phyloP scores from a whole-genome alignment of 805 yeast species.

The Suhomyces sp. region DNA sequence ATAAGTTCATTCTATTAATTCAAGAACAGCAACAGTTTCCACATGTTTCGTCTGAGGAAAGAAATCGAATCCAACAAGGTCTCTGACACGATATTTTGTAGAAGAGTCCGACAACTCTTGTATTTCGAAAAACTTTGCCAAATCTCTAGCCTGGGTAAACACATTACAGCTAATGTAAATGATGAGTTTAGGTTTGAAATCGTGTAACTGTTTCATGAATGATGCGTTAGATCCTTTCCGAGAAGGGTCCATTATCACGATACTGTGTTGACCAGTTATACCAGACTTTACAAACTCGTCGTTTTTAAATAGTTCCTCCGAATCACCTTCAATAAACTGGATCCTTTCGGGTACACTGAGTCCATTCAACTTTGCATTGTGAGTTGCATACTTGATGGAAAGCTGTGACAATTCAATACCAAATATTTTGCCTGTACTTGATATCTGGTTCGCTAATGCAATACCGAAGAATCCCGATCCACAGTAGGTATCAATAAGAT shows the following conservation, averaged over 20 bases:
- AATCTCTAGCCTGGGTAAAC: constrained; percentile 45
- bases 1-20: constrained; percentile 12
- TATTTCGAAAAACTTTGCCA: constrained; percentile 26
- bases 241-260: constrained; percentile 46
- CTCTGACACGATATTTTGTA: constrained; percentile 14
- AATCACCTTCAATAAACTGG: constrained; percentile 36
- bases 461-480: constrained; percentile 48
- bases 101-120: constrained; percentile 9
- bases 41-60: constrained; percentile 60
- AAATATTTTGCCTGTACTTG: constrained; percentile 32
- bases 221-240: constrained; percentile 38
- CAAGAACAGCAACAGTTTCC: constrained; percentile 51
- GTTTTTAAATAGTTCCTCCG: constrained; percentile 34
- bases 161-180: constrained; percentile 46
- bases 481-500: constrained; percentile 44
- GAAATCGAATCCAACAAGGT: constrained; percentile 42
- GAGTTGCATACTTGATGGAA: constrained; percentile 35
- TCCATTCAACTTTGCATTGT: constrained; percentile 39
- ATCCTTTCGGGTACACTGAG: constrained; percentile 25
- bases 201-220: constrained; percentile 35
- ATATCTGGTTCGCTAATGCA: constrained; percentile 26
- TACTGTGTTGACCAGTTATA: constrained; percentile 29
- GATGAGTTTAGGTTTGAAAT: constrained; percentile 35
- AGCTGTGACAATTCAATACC: constrained; percentile 40
- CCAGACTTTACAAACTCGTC: constrained; percentile 21